A percentile compares a stretch with the other conserved stretches of the same genome.
Evolutionary conservation across 164 flowering plant genomes (phyloP).

Genomic region (Piper betle): DNA sequence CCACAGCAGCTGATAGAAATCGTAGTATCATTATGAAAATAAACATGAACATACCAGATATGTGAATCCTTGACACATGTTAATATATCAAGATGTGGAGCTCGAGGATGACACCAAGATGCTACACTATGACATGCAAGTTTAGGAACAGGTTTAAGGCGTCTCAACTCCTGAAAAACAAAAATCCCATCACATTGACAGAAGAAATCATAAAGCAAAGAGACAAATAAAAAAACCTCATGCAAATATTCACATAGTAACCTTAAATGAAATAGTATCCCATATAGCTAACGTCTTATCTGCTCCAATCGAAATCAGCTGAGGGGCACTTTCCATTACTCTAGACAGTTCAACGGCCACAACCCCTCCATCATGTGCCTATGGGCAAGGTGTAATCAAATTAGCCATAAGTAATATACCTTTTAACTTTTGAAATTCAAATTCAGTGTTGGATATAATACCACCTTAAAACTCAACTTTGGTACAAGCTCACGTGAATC

Average conservation of each 20-base stretch:
- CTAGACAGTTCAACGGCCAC: constrained; percentile 94
- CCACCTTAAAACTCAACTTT: constrained; percentile 85
- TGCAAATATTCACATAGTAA: constrained; percentile 8
- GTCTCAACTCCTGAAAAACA: constrained; percentile 63
- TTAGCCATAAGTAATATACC: too few species aligned
- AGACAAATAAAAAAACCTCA: neutral
- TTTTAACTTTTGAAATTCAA: too few species aligned
- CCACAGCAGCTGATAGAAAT: neutral
- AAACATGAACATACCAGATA: constrained; percentile 55
- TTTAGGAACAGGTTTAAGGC: constrained; percentile 91
- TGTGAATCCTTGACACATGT: constrained; percentile 98
- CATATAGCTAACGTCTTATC: constrained; percentile 97
- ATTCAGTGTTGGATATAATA: neutral
- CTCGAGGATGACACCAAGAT: constrained; percentile 99
- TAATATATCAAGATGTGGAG: constrained; percentile 90
- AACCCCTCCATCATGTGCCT: constrained; percentile 99
- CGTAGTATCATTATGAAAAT: neutral
- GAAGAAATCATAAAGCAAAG: constrained; percentile 1
- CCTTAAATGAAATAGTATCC: constrained; percentile 99
- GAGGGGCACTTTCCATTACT: constrained; percentile 86
- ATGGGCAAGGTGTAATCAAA: neutral
- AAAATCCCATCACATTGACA: neutral
- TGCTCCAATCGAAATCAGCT: constrained; percentile 87
- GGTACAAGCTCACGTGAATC: constrained; percentile 98
- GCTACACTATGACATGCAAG: constrained; percentile 94